Evolutionary conservation across 192 early-diverging fungal genomes (phyloP), one percentile per base, ranked within the genome.

Genomic region (Chytriomyces confervae): DNA sequence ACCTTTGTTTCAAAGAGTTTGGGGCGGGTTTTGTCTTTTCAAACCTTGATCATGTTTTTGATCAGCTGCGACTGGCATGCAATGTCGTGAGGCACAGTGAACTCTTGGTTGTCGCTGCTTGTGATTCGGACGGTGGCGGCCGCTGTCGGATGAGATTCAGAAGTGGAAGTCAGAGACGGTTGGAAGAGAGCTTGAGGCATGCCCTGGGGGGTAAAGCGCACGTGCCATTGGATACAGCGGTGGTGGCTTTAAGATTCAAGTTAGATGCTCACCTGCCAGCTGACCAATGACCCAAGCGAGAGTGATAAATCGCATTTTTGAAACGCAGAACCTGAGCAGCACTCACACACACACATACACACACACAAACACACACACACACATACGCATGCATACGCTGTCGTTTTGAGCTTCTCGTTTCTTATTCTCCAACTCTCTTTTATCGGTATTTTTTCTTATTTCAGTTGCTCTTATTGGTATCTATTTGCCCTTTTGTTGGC

Each of bases 1-100:
- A 6, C 24, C 3, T 27, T 16, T 16, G 24, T 27, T n/a, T 60
- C 24, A 27, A 27, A 27, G 24, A 27, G 24, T 27, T 29, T 27
- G 20, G 29, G 9, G 36, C 0, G 13, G 5, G 13, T 2, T 3
- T n/a, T 43, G 64, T 24, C 75, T 27, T 18, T 13, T 23, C 64
- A 5, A 6, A 60, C 69, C 75, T 90, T 89, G 11, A 90, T 66
- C 89, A 90, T 89, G 81, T 90, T 90, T 76, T 90, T 89, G 79
- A 90, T 88, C 63, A 90, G 84, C 50, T 86, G 63, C 62, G 86
- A 88, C 66, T 89, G 87, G 79, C 70, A 78, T n/a, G 86, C 85
- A 61, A 90, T 78, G 69, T 90, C 89, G 78, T 90, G 87, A 10
- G 76, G 36, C 18, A 90, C 80, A 50, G 71, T 79, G 79, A 90